Evolutionary conservation across 352 stramenopile species (phyloP).

Genomic region (Phytophthora podocarpi): DNA sequence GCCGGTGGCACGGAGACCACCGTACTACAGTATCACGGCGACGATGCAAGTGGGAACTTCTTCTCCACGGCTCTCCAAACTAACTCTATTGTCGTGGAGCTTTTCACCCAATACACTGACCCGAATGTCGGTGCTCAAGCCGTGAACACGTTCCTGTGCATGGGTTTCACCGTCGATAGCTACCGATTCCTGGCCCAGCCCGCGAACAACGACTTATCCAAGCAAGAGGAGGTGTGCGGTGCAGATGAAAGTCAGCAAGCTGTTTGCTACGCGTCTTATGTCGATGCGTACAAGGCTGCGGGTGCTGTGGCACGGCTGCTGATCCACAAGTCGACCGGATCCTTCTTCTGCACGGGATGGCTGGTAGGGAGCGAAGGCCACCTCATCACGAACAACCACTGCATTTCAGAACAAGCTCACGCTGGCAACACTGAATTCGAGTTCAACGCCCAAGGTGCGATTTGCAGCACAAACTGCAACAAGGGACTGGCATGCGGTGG

Average conservation of each 20-base stretch:
- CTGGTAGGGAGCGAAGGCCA: conserved; percentile 75
- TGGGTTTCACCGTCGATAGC: conserved; percentile 58
- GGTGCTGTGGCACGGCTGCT: conserved; percentile 62
- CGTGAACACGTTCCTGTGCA: conserved; percentile 32
- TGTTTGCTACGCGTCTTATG: conserved; percentile 43
- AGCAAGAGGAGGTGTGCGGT: conserved; percentile 67
- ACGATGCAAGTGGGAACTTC: conserved; percentile 34
- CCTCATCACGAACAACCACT: conserved; percentile 83
- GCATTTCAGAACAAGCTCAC: conserved; percentile 54
- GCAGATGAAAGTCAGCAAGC: conserved; percentile 66
- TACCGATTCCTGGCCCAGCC: conserved; percentile 45
- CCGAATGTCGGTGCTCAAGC: conserved; percentile 16
- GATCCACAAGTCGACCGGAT: conserved; percentile 61
- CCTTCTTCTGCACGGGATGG: conserved; percentile 79
- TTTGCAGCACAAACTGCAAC: conserved; percentile 47
- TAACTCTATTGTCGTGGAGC: conserved; percentile 52
- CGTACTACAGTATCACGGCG: conserved; percentile 43
- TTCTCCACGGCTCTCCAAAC: conserved; percentile 46
- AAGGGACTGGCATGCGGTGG: conserved; percentile 48
- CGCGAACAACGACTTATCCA: conserved; percentile 33
- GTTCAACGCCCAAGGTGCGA: conserved; percentile 55
- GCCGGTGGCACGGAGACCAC: conserved; percentile 21
- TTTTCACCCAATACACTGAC: conserved; percentile 39
- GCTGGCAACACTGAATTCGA: conserved; percentile 68
- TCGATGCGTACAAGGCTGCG: conserved; percentile 23